A percentile compares a stretch with the other conserved stretches of the same genome.
phyloP scores from a whole-genome alignment of 2,329 filamentous ascomycete genomes.

The Exophiala sp. region DNA sequence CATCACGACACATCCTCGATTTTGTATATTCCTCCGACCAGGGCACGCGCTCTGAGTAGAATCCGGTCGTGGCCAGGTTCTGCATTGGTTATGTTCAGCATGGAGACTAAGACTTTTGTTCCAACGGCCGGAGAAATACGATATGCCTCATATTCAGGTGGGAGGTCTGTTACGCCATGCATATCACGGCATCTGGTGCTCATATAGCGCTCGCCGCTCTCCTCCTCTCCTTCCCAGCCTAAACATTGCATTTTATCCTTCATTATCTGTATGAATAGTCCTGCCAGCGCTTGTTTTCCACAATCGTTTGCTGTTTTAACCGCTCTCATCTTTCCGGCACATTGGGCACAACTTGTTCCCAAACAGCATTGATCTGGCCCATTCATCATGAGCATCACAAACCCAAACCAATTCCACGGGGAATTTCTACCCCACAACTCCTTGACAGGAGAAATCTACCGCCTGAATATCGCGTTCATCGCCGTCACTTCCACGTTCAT shows the following conservation, averaged over 20 bases:
- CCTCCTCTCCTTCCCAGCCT: conserved; percentile 1
- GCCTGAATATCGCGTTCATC: conserved; percentile 24
- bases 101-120: conserved; percentile 6
- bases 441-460: conserved; percentile 18
- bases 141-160: conserved; percentile 5
- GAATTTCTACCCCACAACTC: conserved; percentile 20
- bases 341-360: not conserved
- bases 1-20: conserved; percentile 8
- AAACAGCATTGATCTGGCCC: not conserved
- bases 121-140: conserved; percentile 11
- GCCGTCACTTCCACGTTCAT: conserved; percentile 21
- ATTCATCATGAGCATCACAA: conserved; percentile 13
- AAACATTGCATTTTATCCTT: conserved; percentile 13
- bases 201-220: conserved; percentile 16
- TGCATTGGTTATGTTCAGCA: conserved; percentile 16
- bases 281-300: not conserved
- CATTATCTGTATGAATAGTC: conserved; percentile 1
- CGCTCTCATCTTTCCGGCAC: not conserved
- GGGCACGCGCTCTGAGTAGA: conserved; percentile 2
- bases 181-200: not conserved
- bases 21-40: conserved; percentile 5
- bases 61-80: conserved; percentile 17
- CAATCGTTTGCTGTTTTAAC: conserved; percentile 1
- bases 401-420: conserved; percentile 9
- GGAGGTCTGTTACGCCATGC: conserved; percentile 11